phyloP scores from a whole-genome alignment of 2,329 filamentous ascomycete species.

The Stemphylium beticola region DNA sequence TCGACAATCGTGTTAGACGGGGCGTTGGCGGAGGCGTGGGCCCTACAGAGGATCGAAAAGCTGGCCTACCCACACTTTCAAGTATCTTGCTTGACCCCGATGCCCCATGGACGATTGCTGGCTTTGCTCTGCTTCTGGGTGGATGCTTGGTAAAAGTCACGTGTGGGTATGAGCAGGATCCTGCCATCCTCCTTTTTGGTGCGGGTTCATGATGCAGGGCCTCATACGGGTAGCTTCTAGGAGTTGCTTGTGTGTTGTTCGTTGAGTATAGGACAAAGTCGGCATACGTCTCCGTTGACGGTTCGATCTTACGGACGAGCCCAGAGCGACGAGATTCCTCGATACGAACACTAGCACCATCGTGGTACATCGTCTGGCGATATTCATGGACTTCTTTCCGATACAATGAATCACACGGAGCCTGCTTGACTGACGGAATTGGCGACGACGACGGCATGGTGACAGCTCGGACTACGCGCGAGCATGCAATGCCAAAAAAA shows the following conservation, averaged over 20 bases:
- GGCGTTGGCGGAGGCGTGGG: constrained; percentile 42
- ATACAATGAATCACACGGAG: neutral
- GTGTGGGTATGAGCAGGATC: constrained; percentile 7
- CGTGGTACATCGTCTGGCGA: constrained; percentile 33
- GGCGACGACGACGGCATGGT: constrained; percentile 33
- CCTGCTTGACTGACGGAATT: neutral
- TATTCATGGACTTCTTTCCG: constrained; percentile 11
- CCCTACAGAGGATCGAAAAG: neutral
- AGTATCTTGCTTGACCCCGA: neutral
- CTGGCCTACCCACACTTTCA: neutral
- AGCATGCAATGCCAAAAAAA: constrained; percentile 6
- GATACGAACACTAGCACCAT: constrained; percentile 31
- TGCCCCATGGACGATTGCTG: constrained; percentile 22
- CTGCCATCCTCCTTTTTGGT: neutral
- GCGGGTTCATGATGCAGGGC: neutral
- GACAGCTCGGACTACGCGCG: constrained; percentile 7
- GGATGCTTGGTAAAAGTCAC: constrained; percentile 15
- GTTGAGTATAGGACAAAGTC: constrained; percentile 11
- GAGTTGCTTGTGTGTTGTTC: neutral
- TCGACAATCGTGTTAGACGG: constrained; percentile 35
- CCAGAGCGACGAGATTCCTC: constrained; percentile 32
- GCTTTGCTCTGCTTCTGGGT: constrained; percentile 18
- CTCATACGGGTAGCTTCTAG: neutral
- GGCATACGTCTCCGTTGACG: constrained; percentile 3
- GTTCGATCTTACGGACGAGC: neutral